Base-by-base conservation (phyloP, 495 filamentous ascomycete genomes). In the Aspergillus sclerotioniger region DNA sequence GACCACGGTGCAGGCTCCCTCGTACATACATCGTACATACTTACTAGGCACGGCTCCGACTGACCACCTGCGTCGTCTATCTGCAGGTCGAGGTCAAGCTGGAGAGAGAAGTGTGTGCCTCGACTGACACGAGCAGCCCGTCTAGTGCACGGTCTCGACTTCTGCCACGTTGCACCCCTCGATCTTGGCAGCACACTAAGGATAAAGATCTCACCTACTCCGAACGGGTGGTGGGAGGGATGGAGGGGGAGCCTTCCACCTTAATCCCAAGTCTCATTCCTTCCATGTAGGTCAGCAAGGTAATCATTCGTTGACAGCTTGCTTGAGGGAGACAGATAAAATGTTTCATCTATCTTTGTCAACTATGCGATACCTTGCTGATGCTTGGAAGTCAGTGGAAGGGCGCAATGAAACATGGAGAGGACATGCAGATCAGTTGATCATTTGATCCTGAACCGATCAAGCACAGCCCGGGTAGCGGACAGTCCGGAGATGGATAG, bases 201-300 rank as follows among this genome's bases (percentile, higher is more conserved):
- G 64, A 67, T 67, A 67, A 67, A 63, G 64, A 67, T 67, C 64
- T 67, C 61, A 67, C 64, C 53, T 28, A 56, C 53, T 54, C 58
- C 54, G 47, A 58, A 54, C 46, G 48, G 53, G 52, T 50, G 58
- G 58, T 53, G 55, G 53, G 20, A 37, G 54, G 43, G 28, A 49
- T 33, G 43, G 33, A 37, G 44, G 25, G 43, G 43, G 13, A 41
- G 6, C 33, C 29, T 10, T 47, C n/a, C 43, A 57, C 46, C 54
- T 53, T 59, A 41, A 37, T 17, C 7, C 16, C 29, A 25, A 21
- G 16, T 52, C 48, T 21, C 19, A 19, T 48, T 48, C 32, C 29
- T 51, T 21, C 6, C 37, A 10, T 48, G 37, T 41, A 41, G 37
- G 37, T 41, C 13, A 41, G 37, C 25, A 25, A 25, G 25, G n/a